These are phyloP conservation scores for Colletotrichum tofieldiae DNA, from an alignment of 2,329 filamentous ascomycete genomes.

Conservation along the genomic window DNA sequence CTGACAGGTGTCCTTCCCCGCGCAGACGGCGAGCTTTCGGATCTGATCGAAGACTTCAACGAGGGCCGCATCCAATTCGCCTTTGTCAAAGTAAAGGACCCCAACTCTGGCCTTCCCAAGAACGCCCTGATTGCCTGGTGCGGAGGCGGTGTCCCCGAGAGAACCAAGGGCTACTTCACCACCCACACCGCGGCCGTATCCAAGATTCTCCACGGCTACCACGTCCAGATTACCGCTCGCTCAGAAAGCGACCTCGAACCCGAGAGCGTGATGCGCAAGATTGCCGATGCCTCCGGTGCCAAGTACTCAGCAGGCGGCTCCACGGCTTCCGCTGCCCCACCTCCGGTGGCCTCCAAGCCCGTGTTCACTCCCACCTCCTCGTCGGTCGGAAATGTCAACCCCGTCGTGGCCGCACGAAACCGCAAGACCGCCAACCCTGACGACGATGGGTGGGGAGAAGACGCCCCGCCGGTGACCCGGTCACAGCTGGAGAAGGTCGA, in stretches of 20 bases:
- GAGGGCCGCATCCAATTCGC: conserved; percentile 98
- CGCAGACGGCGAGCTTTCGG: conserved; percentile 89
- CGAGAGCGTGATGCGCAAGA: conserved; percentile 91
- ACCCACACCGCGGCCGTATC: conserved; percentile 92
- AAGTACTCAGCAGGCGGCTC: conserved; percentile 86
- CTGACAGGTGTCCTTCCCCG: conserved; percentile 39
- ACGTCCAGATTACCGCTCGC: conserved; percentile 96
- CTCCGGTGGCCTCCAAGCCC: conserved; percentile 88
- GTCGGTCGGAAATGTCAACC: conserved; percentile 72
- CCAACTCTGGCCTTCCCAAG: conserved; percentile 91
- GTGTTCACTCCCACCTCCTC: conserved; percentile 85
- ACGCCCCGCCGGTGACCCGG: conserved; percentile 92
- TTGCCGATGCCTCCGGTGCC: conserved; percentile 92
- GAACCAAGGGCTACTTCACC: conserved; percentile 98
- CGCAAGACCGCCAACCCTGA: conserved; percentile 75
- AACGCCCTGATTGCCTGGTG: conserved; percentile 96
- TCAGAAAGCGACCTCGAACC: conserved; percentile 91
- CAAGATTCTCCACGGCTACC: conserved; percentile 95
- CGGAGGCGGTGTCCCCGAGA: conserved; percentile 96
- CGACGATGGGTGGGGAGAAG: conserved; percentile 92
- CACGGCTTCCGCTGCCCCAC: conserved; percentile 69
- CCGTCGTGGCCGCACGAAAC: conserved; percentile 77
- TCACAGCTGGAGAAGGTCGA: conserved; percentile 92
- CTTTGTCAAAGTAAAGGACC: conserved; percentile 96
- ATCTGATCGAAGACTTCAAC: conserved; percentile 95